Conservation (phyloP, 805 yeast species). For the Helenozyma rhizophorensis region DNA sequence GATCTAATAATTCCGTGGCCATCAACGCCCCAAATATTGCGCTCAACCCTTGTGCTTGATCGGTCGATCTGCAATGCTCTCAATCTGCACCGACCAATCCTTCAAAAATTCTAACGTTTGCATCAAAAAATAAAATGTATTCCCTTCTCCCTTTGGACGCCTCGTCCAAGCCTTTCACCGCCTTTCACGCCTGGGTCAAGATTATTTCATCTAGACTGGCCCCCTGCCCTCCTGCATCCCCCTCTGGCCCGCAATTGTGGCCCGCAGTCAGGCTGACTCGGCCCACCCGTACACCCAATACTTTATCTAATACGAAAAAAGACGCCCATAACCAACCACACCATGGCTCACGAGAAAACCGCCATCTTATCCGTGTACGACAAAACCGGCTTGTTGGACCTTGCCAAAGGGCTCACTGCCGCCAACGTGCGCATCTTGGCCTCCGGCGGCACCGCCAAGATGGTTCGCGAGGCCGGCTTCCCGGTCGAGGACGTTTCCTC, state of each 20-base stretch:
- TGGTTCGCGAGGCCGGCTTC: conserved; percentile 96
- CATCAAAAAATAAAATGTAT: no score
- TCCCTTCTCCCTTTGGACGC: no score
- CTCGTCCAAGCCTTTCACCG: no score
- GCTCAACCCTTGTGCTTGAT: no score
- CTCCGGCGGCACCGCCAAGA: conserved; percentile 94
- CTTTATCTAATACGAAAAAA: background rate
- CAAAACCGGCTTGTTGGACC: conserved; percentile 92
- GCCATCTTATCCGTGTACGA: conserved; percentile 97
- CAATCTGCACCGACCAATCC: no score
- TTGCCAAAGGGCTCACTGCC: conserved; percentile 90
- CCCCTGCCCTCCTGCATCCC: conserved; percentile 3
- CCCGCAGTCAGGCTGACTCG: background rate
- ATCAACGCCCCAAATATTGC: no score
- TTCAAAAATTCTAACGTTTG: no score
- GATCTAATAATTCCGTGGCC: no score
- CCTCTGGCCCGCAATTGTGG: background rate
- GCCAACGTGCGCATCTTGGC: conserved; percentile 91
- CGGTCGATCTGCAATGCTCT: no score
- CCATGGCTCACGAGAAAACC: conserved; percentile 56
- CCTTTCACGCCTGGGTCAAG: no score
- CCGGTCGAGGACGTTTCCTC: conserved; percentile 94
- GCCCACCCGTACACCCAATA: background rate
- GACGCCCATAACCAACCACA: background rate
- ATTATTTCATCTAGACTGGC: no score